Percentiles rank a stretch among this genome's conserved stretches.
phyloP scores from a whole-genome alignment of 2,329 filamentous ascomycete species.

The Leptodontidium sp. region DNA sequence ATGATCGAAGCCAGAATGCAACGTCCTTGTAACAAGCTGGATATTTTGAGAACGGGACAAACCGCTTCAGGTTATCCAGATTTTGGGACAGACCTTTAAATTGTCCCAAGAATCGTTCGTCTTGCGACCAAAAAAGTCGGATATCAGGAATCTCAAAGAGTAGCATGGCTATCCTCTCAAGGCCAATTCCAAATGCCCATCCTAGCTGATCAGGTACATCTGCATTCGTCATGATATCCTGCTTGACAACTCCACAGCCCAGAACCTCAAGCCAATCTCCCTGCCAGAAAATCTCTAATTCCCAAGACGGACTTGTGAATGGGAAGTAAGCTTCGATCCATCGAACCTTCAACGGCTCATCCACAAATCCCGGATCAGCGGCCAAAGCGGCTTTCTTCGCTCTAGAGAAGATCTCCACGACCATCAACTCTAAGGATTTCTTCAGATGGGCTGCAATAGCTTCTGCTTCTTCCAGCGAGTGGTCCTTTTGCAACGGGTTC shows the following conservation, averaged over 20 bases:
- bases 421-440: constrained; percentile 85
- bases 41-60: constrained; percentile 89
- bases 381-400: constrained; percentile 70
- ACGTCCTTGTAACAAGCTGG: constrained; percentile 92
- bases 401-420: constrained; percentile 85
- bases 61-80: constrained; percentile 63
- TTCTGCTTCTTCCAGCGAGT: constrained; percentile 79
- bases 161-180: constrained; percentile 97
- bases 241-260: constrained; percentile 89
- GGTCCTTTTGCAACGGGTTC: constrained; percentile 83
- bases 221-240: constrained; percentile 80
- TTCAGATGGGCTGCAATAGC: constrained; percentile 88
- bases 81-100: constrained; percentile 71
- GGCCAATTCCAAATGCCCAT: constrained; percentile 94
- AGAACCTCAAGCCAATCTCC: constrained; percentile 96
- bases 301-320: constrained; percentile 95
- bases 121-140: constrained; percentile 91
- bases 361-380: constrained; percentile 54
- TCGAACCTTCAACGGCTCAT: constrained; percentile 82
- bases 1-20: constrained; percentile 82
- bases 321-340: constrained; percentile 99
- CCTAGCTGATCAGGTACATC: constrained; percentile 78
- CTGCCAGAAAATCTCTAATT: constrained; percentile 93
- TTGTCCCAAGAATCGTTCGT: constrained; percentile 85
- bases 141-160: constrained; percentile 97